Percentiles rank a stretch among this genome's conserved stretches.
phyloP scores from a whole-genome alignment of 2,329 filamentous ascomycete species.

The Xylariaceae sp. region DNA sequence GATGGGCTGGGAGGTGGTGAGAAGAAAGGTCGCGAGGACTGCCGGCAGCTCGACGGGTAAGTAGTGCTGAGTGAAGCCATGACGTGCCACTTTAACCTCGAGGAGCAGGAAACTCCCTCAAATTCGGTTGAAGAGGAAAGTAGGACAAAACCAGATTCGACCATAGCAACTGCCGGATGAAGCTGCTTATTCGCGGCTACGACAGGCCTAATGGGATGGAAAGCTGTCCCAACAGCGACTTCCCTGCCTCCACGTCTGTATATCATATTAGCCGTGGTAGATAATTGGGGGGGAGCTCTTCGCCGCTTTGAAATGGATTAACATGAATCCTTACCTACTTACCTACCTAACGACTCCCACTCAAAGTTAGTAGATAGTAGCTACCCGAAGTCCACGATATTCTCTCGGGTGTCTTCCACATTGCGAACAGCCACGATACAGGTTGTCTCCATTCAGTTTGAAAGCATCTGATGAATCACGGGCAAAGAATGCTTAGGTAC shows the following conservation, averaged over 20 bases:
- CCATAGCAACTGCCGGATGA: conserved; percentile 3
- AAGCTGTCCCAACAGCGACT: background rate
- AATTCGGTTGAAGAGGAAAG: background rate
- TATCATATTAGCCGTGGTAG: too few species aligned
- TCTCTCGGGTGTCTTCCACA: background rate
- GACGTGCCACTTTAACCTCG: background rate
- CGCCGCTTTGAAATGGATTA: background rate
- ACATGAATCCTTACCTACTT: background rate
- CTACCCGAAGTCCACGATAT: background rate
- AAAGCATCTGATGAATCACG: background rate
- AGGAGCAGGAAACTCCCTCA: conserved; percentile 4
- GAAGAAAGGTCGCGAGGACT: conserved; percentile 4
- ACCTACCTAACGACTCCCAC: background rate
- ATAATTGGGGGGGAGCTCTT: background rate
- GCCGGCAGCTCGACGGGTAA: conserved; percentile 4
- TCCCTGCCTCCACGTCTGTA: background rate
- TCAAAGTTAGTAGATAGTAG: background rate
- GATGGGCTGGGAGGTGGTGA: conserved; percentile 4
- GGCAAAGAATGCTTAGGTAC: too few species aligned
- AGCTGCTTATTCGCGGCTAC: background rate
- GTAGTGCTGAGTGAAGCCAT: background rate
- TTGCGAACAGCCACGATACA: too few species aligned
- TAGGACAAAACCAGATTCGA: conserved; percentile 4
- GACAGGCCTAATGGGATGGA: background rate
- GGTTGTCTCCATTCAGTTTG: background rate